phyloP scores from a whole-genome alignment of 371 early-diverging fungal species.

The Fennellomyces sp. region DNA sequence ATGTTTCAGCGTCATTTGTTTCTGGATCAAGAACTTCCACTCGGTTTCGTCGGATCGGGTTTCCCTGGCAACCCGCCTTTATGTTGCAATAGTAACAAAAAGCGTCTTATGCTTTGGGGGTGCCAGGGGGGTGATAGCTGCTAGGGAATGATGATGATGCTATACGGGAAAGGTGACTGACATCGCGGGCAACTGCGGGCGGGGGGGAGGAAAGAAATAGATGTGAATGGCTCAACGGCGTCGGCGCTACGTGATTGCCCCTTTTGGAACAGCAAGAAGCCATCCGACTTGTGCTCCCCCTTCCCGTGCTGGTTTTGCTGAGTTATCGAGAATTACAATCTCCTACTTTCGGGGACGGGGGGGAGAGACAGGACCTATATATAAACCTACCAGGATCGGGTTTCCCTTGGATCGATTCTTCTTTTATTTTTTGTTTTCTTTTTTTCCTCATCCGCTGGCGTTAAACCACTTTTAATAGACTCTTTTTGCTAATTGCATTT shows the following conservation, averaged over 20 bases:
- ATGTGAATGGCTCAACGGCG: constrained; percentile 3
- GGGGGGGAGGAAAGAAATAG: not conserved
- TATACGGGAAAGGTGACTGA: constrained; percentile 2
- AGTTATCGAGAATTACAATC: constrained; percentile 11
- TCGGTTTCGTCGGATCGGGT: constrained; percentile 1
- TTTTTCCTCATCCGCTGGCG: not conserved
- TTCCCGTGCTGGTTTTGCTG: constrained; percentile 15
- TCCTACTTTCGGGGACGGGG: constrained; percentile 6
- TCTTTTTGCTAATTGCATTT: not conserved
- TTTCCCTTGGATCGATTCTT: constrained; percentile 2
- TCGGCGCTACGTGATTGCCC: constrained; percentile 9
- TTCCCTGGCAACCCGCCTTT: not conserved
- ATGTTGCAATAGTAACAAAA: too few species aligned
- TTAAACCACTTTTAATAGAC: not conserved
- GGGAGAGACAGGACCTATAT: not conserved
- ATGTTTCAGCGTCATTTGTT: constrained; percentile 4
- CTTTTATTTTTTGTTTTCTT: not conserved
- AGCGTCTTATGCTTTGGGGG: not conserved
- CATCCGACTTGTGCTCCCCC: constrained; percentile 14
- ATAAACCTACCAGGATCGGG: constrained; percentile 5
- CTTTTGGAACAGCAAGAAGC: constrained; percentile 17
- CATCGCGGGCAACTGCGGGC: constrained; percentile 12
- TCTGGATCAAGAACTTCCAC: not conserved
- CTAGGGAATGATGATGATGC: constrained; percentile 5
- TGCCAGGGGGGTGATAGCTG: too few species aligned